Base-by-base conservation (phyloP, 2,329 filamentous ascomycete species). In the Fusarium sp. region DNA sequence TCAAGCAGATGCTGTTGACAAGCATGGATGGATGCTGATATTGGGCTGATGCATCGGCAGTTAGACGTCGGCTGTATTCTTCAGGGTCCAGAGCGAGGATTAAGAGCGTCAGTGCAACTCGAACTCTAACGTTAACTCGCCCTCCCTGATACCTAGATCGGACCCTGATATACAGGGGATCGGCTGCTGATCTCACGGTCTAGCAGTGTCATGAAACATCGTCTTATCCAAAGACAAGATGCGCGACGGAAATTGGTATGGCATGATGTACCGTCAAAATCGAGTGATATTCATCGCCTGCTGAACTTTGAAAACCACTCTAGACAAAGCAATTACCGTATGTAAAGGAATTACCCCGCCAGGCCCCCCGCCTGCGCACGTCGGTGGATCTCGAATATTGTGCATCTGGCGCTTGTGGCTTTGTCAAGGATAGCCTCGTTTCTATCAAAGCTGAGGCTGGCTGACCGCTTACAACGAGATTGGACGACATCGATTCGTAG, bases 351-450 rank as follows among this genome's bases (percentile, higher is more conserved):
- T 54, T 36, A 55, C 54, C 41, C 55, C 71, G 54, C 71, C 75
- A 71, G 66, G 28, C 63, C 63, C 48, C 39, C 70, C 55, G 54
- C 66, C 44, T 24, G 64, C 61, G 74, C 66, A 72, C 58, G 68
- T 56, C 41, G 45, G 70, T 77, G 68, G 67, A 66, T 48, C 63
- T 54, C 28, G 62, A 56, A 51, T 69, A 61, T 68, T 54, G 35
- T 75, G 45, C 56, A 74, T 73, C 58, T 62, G 61, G 54, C 66
- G 66, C 66, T 70, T 63, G 42, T 51, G 63, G 47, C 75, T 55
- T 41, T 64, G 70, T 68, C 72, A 76, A 69, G 77, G 77, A 79
- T 79, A 77, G 73, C 77, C 77, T 79, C 75, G 75, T 75, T 72
- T 70, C 66, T 48, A 32, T 48, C 50, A 50, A 68, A 75, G 64